Conservation (phyloP, 495 filamentous ascomycete genomes). For the Astrocystis sublimbata region DNA sequence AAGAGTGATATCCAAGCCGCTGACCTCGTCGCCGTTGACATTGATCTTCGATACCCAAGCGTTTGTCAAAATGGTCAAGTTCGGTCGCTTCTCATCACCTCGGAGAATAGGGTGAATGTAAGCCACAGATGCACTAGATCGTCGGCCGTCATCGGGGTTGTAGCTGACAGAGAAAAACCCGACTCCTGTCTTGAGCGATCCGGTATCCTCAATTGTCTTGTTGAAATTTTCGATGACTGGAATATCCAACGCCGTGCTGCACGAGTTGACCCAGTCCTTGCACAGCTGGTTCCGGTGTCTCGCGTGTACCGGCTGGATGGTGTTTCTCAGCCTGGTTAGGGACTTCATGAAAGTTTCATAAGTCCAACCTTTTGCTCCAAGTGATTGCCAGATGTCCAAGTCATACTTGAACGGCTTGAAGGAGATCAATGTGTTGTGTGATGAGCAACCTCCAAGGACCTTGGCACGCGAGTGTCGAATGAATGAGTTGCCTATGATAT, state of each 20-base stretch:
- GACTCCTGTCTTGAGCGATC: conserved; percentile 67
- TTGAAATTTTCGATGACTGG: conserved; percentile 82
- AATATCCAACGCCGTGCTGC: conserved; percentile 69
- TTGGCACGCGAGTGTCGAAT: conserved; percentile 84
- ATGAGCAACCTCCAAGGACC: conserved; percentile 82
- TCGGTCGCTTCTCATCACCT: conserved; percentile 72
- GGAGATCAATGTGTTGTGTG: conserved; percentile 84
- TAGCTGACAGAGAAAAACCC: conserved; percentile 85
- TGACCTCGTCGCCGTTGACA: conserved; percentile 61
- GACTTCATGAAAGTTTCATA: conserved; percentile 76
- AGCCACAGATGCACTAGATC: conserved; percentile 78
- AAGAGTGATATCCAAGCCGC: conserved; percentile 65
- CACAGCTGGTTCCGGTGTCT: conserved; percentile 80
- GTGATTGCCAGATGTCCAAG: conserved; percentile 66
- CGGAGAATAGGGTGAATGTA: conserved; percentile 84
- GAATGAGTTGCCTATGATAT: conserved; percentile 66
- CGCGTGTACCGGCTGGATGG: conserved; percentile 74
- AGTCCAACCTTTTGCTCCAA: conserved; percentile 73
- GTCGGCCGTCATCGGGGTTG: conserved; percentile 75
- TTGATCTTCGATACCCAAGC: conserved; percentile 79
- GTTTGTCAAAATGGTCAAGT: conserved; percentile 77
- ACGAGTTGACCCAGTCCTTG: conserved; percentile 78
- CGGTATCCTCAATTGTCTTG: conserved; percentile 66
- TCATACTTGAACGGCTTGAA: conserved; percentile 84
- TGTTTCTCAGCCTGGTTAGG: conserved; percentile 74